Percentiles rank a stretch among this genome's conserved stretches.
Conservation (phyloP, 805 yeast genomes). For the Candida alai region DNA sequence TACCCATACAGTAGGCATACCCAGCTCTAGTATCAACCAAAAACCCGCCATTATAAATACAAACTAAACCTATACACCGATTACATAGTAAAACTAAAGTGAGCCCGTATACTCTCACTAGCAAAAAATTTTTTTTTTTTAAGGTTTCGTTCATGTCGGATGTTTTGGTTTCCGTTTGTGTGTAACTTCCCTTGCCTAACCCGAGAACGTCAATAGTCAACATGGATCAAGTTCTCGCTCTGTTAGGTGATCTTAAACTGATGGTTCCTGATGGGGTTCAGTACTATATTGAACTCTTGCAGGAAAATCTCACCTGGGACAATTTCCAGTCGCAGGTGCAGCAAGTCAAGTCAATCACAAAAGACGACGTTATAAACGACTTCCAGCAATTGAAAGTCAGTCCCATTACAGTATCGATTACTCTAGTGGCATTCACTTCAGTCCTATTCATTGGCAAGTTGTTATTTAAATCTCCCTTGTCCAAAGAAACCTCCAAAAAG, state of each 20-base stretch:
- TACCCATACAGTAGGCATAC: too few relatives aligned
- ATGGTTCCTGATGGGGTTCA: slow-evolving; percentile 11
- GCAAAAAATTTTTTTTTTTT: too few relatives aligned
- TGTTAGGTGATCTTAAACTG: slow-evolving; percentile 8
- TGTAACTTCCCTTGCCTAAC: too few relatives aligned
- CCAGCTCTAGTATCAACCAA: too few relatives aligned
- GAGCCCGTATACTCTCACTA: too few relatives aligned
- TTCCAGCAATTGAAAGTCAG: slow-evolving; percentile 26
- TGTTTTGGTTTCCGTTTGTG: too few relatives aligned
- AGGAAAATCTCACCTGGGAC: slow-evolving; percentile 9
- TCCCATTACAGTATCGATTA: slow-evolving; percentile 31
- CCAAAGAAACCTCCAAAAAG: slow-evolving; percentile 18
- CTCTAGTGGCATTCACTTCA: slow-evolving; percentile 28
- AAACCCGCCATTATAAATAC: too few relatives aligned
- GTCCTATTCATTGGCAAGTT: slow-evolving; percentile 20
- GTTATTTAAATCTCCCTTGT: slow-evolving; percentile 11
- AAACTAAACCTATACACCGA: too few relatives aligned
- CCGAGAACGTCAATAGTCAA: too few relatives aligned
- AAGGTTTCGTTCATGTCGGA: too few relatives aligned
- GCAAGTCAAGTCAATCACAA: slow-evolving; percentile 8
- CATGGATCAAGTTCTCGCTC: slow-evolving; percentile 12
- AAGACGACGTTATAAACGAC: slow-evolving; percentile 25
- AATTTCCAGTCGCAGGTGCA: slow-evolving; percentile 11
- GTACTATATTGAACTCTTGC: slow-evolving; percentile 7
- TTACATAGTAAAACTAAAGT: too few relatives aligned